Evolutionary conservation across 495 filamentous ascomycete genomes (phyloP).

Genomic region (Darksidea phi): DNA sequence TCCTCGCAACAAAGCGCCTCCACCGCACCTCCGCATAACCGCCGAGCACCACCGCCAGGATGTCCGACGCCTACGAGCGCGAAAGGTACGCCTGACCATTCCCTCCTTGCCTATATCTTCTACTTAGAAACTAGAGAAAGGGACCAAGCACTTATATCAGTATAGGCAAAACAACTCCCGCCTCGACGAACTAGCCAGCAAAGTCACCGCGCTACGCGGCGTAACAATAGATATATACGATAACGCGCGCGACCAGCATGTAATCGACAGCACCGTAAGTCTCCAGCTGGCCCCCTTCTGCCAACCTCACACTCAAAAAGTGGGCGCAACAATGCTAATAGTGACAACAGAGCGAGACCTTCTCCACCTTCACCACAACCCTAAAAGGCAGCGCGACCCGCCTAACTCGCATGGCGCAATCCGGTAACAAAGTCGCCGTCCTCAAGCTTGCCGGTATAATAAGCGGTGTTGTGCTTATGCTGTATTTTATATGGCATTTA

Average conservation of each 20-base stretch:
- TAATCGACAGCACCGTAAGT: slow-evolving; percentile 82
- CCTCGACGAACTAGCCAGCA: slow-evolving; percentile 82
- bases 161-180: slow-evolving; percentile 89
- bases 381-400: slow-evolving; percentile 83
- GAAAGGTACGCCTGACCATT: slow-evolving; percentile 58
- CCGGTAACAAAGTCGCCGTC: slow-evolving; percentile 86
- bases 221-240: slow-evolving; percentile 99
- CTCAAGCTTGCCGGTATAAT: slow-evolving; percentile 85
- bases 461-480: slow-evolving; percentile 65
- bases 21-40: no score
- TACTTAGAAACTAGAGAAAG: slow-evolving; percentile 1
- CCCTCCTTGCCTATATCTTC: slow-evolving; percentile 2
- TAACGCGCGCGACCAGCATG: slow-evolving; percentile 78
- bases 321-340: background rate
- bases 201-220: slow-evolving; percentile 85
- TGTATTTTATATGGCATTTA: slow-evolving; percentile 60
- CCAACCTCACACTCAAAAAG: background rate
- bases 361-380: slow-evolving; percentile 62
- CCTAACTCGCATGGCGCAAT: slow-evolving; percentile 87
- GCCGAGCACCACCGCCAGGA: slow-evolving; percentile 42
- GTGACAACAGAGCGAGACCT: slow-evolving; percentile 58
- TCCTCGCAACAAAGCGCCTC: no score
- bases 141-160: slow-evolving; percentile 4
- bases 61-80: slow-evolving; percentile 95
- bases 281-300: background rate